Conservation (phyloP, 2,329 filamentous ascomycete species). For the Taxawa tesnikishii region DNA sequence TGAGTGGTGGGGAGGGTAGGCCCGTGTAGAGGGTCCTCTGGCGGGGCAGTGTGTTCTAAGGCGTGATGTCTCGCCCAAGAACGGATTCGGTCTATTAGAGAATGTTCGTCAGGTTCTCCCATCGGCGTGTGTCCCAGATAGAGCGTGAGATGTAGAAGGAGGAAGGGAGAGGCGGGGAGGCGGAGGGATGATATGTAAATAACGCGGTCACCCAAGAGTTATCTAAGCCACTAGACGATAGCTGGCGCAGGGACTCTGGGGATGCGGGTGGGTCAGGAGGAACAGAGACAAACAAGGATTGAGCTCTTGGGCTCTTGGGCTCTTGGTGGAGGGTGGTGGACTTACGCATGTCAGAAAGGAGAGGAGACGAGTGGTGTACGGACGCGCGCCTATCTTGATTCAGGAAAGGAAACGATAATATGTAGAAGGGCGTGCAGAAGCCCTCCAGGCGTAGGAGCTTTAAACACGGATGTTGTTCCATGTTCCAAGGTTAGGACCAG, state of each 20-base stretch:
- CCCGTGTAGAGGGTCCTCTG: conserved; percentile 15
- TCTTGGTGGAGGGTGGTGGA: background rate
- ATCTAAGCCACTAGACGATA: background rate
- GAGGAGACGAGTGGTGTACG: background rate
- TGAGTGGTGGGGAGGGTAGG: conserved; percentile 16
- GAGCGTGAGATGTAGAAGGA: conserved; percentile 5
- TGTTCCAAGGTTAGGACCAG: too few species aligned
- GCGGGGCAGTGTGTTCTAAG: conserved; percentile 16
- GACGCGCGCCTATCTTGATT: too few species aligned
- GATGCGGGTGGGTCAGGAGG: background rate
- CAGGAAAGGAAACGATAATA: too few species aligned
- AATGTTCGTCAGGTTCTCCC: conserved; percentile 42
- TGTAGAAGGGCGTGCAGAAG: too few species aligned
- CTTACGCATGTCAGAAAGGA: background rate
- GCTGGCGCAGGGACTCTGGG: background rate
- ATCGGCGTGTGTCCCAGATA: conserved; percentile 26
- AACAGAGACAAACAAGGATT: background rate
- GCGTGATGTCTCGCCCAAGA: conserved; percentile 35
- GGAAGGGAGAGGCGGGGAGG: conserved; percentile 3
- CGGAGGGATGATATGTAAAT: background rate
- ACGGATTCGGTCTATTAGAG: conserved; percentile 38
- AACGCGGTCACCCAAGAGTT: background rate
- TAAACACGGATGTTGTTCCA: too few species aligned
- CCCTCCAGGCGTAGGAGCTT: too few species aligned
- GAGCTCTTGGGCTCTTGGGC: too few species aligned